Evolutionary conservation across 768 basidiomycete genomes (phyloP).

Genomic region (Calocybe indica): DNA sequence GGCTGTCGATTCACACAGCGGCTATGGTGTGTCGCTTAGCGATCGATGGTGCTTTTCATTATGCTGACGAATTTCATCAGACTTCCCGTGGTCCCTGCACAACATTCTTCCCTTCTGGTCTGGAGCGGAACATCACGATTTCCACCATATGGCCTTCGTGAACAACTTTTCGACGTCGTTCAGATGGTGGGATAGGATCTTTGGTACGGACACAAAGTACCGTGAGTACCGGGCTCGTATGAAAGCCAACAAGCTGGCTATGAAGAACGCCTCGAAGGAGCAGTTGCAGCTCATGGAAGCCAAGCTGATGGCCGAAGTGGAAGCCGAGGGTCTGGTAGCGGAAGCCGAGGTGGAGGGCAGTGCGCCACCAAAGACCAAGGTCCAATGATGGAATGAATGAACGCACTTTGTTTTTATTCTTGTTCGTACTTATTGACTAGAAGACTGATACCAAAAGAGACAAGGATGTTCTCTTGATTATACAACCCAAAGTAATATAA

Average conservation of each 20-base stretch:
- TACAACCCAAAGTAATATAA: too few species aligned
- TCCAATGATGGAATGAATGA: slow-evolving; percentile 17
- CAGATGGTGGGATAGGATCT: slow-evolving; percentile 87
- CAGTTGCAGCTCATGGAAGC: slow-evolving; percentile 52
- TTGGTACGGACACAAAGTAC: slow-evolving; percentile 92
- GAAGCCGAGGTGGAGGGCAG: slow-evolving; percentile 50
- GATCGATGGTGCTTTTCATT: slow-evolving; percentile 1
- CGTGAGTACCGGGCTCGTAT: slow-evolving; percentile 69
- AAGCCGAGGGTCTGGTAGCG: slow-evolving; percentile 65
- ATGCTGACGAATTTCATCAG: slow-evolving; percentile 25
- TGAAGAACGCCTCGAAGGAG: slow-evolving; percentile 48
- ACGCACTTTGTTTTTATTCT: background rate
- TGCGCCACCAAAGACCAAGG: slow-evolving; percentile 27
- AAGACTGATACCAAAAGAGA: too few species aligned
- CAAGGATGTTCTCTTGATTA: too few species aligned
- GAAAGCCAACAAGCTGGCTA: slow-evolving; percentile 48
- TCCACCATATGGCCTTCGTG: slow-evolving; percentile 95
- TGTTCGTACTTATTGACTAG: background rate
- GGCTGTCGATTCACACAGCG: slow-evolving; percentile 94
- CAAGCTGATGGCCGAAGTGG: slow-evolving; percentile 61
- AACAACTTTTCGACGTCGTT: slow-evolving; percentile 94
- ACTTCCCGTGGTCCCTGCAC: slow-evolving; percentile 97
- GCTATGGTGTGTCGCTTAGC: slow-evolving; percentile 61
- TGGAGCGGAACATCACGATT: slow-evolving; percentile 96
- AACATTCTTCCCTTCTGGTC: slow-evolving; percentile 95